Evolutionary conservation across 2,329 filamentous ascomycete species (phyloP), one percentile per base, ranked within the genome.

Genomic region (Geosmithia putterillii): DNA sequence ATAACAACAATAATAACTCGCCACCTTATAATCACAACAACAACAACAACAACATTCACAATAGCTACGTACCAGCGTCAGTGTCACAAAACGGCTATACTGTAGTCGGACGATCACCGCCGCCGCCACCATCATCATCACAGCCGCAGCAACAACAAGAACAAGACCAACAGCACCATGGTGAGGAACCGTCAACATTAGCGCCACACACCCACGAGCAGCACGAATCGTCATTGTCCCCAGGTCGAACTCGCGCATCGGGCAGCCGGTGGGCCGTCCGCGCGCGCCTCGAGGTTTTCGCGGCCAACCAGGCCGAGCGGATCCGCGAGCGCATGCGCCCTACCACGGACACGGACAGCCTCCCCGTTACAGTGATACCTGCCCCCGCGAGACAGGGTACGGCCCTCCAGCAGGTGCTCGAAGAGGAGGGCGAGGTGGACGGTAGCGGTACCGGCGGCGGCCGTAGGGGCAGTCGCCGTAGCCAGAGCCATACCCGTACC

Each of bases 281-380:
- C 28, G 64, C 63, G 9, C 67, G 75, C 14, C 54, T 81, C 1
- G 78, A 82, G 46, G 71, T 79, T 40, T 81, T 81, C 50, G 75
- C 76, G 1, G 74, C 66, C 1, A 69, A 66, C 7, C 76, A 81
- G 47, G 78, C 76, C 1, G 77, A 81, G 48, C 73, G 67, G 53
- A 56, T 81, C 6, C 65, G 75, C 9, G 76, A 81, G 44, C 69
- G 64, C 45, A 66, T 78, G 40, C 65, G 71, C 10, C 69, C 75
- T 9, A 70, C 68, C 1, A 65, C 70, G 1, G 69, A 74, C 50
- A 74, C 70, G 2, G 71, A 72, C 18, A 70, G 67, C 46, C 59
- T 81, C 17, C 75, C 76, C 1, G 69, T 77, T 1, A 76, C 67
- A 17, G 69, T 79, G 7, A 79, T 82, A 14, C 77, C 78, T 3